phyloP scores from a whole-genome alignment of 768 basidiomycete genomes.

The Boletus fagicola region DNA sequence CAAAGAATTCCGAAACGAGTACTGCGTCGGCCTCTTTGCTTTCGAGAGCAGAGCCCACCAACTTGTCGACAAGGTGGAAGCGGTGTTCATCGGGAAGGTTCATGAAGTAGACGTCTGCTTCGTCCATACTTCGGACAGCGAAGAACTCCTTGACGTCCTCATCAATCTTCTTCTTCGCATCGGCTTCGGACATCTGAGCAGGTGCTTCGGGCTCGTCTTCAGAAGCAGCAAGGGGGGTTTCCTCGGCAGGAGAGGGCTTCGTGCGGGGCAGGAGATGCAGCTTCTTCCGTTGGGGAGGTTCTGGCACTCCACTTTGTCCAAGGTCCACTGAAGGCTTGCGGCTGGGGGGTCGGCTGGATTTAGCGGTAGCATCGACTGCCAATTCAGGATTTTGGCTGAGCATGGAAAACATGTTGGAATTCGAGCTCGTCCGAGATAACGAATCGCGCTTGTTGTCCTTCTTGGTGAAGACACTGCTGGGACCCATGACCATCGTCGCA shows the following conservation, averaged over 20 bases:
- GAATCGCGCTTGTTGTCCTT: slow-evolving; percentile 70
- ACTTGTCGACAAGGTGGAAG: slow-evolving; percentile 65
- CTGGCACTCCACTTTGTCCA: slow-evolving; percentile 43
- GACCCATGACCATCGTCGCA: slow-evolving; percentile 74
- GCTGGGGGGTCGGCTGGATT: slow-evolving; percentile 51
- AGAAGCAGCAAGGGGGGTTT: slow-evolving; percentile 43
- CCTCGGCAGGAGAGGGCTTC: slow-evolving; percentile 53
- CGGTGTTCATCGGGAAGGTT: slow-evolving; percentile 66
- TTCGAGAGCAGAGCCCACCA: slow-evolving; percentile 74
- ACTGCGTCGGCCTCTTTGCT: slow-evolving; percentile 78
- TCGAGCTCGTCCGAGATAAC: slow-evolving; percentile 76
- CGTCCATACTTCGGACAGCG: slow-evolving; percentile 76
- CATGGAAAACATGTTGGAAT: slow-evolving; percentile 86
- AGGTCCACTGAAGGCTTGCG: slow-evolving; percentile 54
- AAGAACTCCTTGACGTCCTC: slow-evolving; percentile 89
- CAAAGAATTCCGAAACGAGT: slow-evolving; percentile 76
- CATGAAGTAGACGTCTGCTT: slow-evolving; percentile 85
- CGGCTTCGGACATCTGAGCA: slow-evolving; percentile 59
- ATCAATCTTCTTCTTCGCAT: slow-evolving; percentile 71
- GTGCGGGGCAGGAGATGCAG: slow-evolving; percentile 78
- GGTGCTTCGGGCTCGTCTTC: slow-evolving; percentile 48
- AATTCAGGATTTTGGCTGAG: slow-evolving; percentile 64
- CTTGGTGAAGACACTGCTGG: slow-evolving; percentile 80
- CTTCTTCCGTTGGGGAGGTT: slow-evolving; percentile 59
- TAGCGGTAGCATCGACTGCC: slow-evolving; percentile 48